Percentiles rank a stretch among this genome's conserved stretches.
Conservation (phyloP, 2,329 filamentous ascomycete genomes). For the Monascus ruber region DNA sequence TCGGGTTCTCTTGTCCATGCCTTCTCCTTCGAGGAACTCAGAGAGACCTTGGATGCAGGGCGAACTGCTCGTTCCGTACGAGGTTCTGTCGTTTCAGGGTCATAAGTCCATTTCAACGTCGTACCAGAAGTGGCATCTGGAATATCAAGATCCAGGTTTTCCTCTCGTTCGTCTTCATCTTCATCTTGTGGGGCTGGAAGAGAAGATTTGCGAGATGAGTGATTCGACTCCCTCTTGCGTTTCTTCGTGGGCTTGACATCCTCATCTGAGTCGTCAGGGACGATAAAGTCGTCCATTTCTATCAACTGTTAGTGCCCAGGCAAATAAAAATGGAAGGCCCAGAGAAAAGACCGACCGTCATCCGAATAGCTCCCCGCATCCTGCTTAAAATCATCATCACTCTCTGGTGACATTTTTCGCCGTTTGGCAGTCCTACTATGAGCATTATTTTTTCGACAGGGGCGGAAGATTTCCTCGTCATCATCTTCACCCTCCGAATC, state of each 20-base stretch:
- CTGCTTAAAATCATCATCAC: conserved; percentile 56
- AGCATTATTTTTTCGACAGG: conserved; percentile 35
- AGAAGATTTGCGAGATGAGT: conserved; percentile 26
- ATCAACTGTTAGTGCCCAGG: conserved; percentile 21
- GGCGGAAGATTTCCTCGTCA: conserved; percentile 59
- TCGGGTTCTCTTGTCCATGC: conserved; percentile 74
- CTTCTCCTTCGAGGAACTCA: conserved; percentile 45
- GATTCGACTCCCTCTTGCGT: conserved; percentile 52
- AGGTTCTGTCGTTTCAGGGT: conserved; percentile 47
- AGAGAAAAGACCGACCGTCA: conserved; percentile 34
- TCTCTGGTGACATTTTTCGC: conserved; percentile 53
- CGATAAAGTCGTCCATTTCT: conserved; percentile 81
- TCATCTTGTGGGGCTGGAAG: conserved; percentile 41
- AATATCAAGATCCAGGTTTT: conserved; percentile 43
- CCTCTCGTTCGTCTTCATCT: conserved; percentile 8
- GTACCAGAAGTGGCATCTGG: conserved; percentile 52
- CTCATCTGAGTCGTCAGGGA: conserved; percentile 74
- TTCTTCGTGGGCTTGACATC: conserved; percentile 54
- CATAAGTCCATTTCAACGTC: conserved; percentile 70
- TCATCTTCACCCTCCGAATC: conserved; percentile 60
- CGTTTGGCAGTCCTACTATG: conserved; percentile 43
- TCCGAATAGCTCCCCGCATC: conserved; percentile 42
- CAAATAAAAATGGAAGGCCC: conserved; percentile 3
- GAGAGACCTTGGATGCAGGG: conserved; percentile 21
- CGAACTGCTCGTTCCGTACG: conserved; percentile 36